Percentiles rank a stretch among this genome's conserved stretches.
These are phyloP conservation scores for Aspergillus pseudotamarii DNA, from an alignment of 2,329 filamentous ascomycete genomes.

Conservation along the genomic window DNA sequence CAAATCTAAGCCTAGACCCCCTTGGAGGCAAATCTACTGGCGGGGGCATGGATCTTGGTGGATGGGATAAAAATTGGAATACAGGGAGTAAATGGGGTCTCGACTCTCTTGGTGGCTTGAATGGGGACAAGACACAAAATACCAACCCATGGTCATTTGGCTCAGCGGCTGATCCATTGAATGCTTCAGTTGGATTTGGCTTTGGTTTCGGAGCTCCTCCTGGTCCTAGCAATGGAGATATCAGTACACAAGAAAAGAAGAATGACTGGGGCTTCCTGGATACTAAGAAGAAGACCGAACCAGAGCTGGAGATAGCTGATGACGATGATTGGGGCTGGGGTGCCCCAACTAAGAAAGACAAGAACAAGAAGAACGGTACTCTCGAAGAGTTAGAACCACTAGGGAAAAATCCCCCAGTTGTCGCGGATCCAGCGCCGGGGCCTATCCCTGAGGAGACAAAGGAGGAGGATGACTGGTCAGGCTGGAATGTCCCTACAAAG, in stretches of 20 bases:
- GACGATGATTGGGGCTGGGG: slow-evolving; percentile 37
- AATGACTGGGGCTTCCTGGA: slow-evolving; percentile 41
- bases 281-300: slow-evolving; percentile 43
- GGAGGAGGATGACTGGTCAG: slow-evolving; percentile 29
- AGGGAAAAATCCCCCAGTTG: slow-evolving; percentile 19
- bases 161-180: slow-evolving; percentile 41
- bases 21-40: slow-evolving; percentile 44
- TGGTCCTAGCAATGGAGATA: slow-evolving; percentile 39
- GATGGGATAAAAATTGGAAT: slow-evolving; percentile 64
- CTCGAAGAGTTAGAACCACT: slow-evolving; percentile 19
- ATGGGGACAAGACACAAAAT: slow-evolving; percentile 35
- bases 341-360: slow-evolving; percentile 32
- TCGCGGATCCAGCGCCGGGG: slow-evolving; percentile 22
- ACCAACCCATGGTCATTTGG: slow-evolving; percentile 46
- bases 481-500: slow-evolving; percentile 28
- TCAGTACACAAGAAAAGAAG: slow-evolving; percentile 41
- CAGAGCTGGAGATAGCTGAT: slow-evolving; percentile 19
- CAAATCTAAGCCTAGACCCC: slow-evolving; percentile 59
- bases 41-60: slow-evolving; percentile 51
- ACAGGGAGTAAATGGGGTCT: slow-evolving; percentile 54
- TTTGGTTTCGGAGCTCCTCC: slow-evolving; percentile 43
- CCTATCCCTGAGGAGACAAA: slow-evolving; percentile 26
- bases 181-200: slow-evolving; percentile 42
- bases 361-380: slow-evolving; percentile 33
- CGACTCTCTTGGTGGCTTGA: slow-evolving; percentile 37